These are phyloP conservation scores for Cercospora brassicicola DNA, from an alignment of 2,329 filamentous ascomycete genomes.

Conservation along the genomic window DNA sequence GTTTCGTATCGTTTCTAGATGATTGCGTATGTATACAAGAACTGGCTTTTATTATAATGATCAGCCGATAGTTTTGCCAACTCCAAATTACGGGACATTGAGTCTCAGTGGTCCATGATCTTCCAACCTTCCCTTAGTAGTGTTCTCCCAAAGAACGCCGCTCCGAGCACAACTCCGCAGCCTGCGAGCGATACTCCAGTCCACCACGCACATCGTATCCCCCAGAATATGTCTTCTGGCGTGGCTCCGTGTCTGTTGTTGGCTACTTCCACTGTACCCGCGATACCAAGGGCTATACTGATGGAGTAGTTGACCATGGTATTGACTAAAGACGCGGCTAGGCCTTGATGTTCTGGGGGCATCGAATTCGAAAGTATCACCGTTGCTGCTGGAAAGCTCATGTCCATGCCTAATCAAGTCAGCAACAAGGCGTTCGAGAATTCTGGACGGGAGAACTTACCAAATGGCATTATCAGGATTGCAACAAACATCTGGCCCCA, in stretches of 20 bases:
- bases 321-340: slow-evolving; percentile 58
- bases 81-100: not conserved
- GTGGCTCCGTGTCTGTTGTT: slow-evolving; percentile 42
- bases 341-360: slow-evolving; percentile 49
- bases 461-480: slow-evolving; percentile 32
- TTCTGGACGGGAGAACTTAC: slow-evolving; percentile 7
- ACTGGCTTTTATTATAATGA: not conserved
- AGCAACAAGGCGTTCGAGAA: not conserved
- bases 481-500: slow-evolving; percentile 43
- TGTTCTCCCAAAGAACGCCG: slow-evolving; percentile 27
- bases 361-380: slow-evolving; percentile 59
- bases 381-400: slow-evolving; percentile 63
- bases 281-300: slow-evolving; percentile 63
- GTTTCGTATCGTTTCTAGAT: not conserved
- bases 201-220: slow-evolving; percentile 45
- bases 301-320: slow-evolving; percentile 69
- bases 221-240: slow-evolving; percentile 36
- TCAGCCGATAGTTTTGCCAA: not conserved
- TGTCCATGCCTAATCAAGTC: slow-evolving; percentile 57
- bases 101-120: slow-evolving; percentile 8
- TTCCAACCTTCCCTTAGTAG: slow-evolving; percentile 13
- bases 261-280: slow-evolving; percentile 60
- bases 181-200: slow-evolving; percentile 38
- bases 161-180: slow-evolving; percentile 29
- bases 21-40: not conserved